Base-by-base conservation (phyloP, 352 stramenopile genomes). In the Achlya hypogyna region DNA sequence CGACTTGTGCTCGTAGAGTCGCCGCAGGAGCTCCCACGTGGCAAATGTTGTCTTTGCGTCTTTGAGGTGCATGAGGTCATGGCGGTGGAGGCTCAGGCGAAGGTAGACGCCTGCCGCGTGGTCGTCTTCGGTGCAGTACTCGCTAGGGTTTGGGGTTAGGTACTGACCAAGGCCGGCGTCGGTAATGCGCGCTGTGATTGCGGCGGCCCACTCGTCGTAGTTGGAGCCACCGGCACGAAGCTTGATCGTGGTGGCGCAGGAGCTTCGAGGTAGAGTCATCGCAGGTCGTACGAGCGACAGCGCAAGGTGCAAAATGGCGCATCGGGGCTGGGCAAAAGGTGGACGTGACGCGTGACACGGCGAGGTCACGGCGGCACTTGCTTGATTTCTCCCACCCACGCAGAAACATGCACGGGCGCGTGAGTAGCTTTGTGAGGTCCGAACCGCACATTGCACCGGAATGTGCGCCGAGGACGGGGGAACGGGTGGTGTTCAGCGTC, bases 371-470 rank as follows among this genome's bases (percentile, higher is more conserved):
- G 12, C 10, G 12, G 25, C 25, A 56, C 25, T 56, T 56, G 49
- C 49, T 38, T 10, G 49, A 35, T 56, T 56, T 56, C 49, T 56
- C 49, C 49, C 49, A 56, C 49, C 25, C 25, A 38, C 31, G 49
- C 31, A 56, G 31, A 56, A 56, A 56, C 49, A 56, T 38, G 49
- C 31, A 56, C 25, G n/a, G n/a, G n/a, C n/a, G n/a, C n/a, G n/a
- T n/a, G n/a, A n/a, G n/a, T n/a, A n/a, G n/a, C n/a, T n/a, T n/a
- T n/a, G n/a, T n/a, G n/a, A n/a, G n/a, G n/a, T n/a, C n/a, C n/a
- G n/a, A n/a, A n/a, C n/a, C n/a, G n/a, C n/a, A n/a, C n/a, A n/a
- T n/a, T n/a, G n/a, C n/a, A n/a, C n/a, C n/a, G n/a, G n/a, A n/a
- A n/a, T n/a, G n/a, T n/a, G n/a, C n/a, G n/a, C n/a, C n/a, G n/a